Base-by-base conservation (phyloP, 1,284 basidiomycete species). In the Malassezia slooffiae region DNA sequence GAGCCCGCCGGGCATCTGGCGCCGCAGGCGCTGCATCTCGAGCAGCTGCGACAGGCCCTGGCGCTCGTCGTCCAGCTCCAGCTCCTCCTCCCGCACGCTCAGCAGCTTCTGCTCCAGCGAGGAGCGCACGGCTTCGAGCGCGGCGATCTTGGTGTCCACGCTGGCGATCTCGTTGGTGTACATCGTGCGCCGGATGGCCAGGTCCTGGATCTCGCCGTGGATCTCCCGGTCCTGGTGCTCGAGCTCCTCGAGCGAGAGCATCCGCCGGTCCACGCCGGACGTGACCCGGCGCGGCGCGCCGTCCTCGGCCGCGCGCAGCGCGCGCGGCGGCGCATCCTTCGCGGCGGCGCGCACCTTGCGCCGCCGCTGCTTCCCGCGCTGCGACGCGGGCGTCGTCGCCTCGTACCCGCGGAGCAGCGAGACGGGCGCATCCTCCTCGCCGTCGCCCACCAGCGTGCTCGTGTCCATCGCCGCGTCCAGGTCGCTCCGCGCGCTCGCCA, bases 21-120 rank as follows among this genome's bases (percentile, higher is more conserved):
- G 51, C 24, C 63, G 47, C 28, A 58, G 60, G 31, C 56, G 56
- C 43, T 65, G 62, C 17, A 69, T 44, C 19, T 57, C 61, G 15
- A 69, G 32, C 26, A 66, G 45, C 43, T 65, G 62, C 10, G 41
- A 47, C 0, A 69, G 58, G 11, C 64, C 66, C 15, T 59, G 52
- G 26, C 28, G 47, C 38, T 51, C 91, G 57, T 95, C 91, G 61
- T 93, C 85, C 23, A 97, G 74, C 67, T 96, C 91, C 23, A 97
- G 74, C 58, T 95, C 89, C 57, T 96, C 90, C 66, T 97, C 93
- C 49, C 90, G 85, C 41, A 96, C 70, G 59, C 79, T 83, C 28
- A 97, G 72, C 19, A 97, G 75, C 63, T 87, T 82, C 35, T 81
- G 76, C 66, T 90, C 83, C 16, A 97, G 74, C 51, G 82, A 82